Conservation (phyloP, 768 basidiomycete genomes). For the Boletus rex-veris region DNA sequence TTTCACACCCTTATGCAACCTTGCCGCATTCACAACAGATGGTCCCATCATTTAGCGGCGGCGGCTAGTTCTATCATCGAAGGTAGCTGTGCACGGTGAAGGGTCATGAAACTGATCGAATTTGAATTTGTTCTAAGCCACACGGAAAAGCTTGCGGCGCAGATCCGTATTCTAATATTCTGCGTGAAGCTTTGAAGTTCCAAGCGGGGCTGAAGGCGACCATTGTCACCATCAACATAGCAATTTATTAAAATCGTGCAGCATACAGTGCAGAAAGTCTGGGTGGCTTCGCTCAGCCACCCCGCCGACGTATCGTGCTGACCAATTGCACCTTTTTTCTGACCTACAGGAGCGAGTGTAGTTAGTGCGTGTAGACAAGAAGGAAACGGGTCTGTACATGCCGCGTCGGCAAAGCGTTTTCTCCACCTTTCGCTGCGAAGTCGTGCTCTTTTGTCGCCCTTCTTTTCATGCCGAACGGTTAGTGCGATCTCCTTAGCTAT, state of each 20-base stretch:
- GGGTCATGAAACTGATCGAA: slow-evolving; percentile 2
- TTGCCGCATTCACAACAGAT: slow-evolving; percentile 1
- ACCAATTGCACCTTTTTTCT: slow-evolving; percentile 81
- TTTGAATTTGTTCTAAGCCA: slow-evolving; percentile 2
- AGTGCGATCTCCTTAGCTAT: slow-evolving; percentile 49
- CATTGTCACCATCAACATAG: slow-evolving; percentile 4
- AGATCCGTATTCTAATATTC: slow-evolving; percentile 9
- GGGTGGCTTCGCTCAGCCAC: slow-evolving; percentile 42
- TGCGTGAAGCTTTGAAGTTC: slow-evolving; percentile 4
- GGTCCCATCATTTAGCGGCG: slow-evolving; percentile 1
- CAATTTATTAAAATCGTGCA: slow-evolving; percentile 3
- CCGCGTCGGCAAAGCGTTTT: slow-evolving; percentile 76
- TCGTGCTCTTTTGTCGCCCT: slow-evolving; percentile 73
- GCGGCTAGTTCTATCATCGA: slow-evolving; percentile 1
- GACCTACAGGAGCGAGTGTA: slow-evolving; percentile 48
- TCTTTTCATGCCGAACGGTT: slow-evolving; percentile 73
- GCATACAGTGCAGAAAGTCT: not conserved
- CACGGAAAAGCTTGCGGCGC: slow-evolving; percentile 8
- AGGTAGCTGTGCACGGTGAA: slow-evolving; percentile 16
- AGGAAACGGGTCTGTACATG: slow-evolving; percentile 31
- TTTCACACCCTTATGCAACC: slow-evolving; percentile 8
- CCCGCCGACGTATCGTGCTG: slow-evolving; percentile 71
- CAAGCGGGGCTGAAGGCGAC: slow-evolving; percentile 3
- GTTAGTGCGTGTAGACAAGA: slow-evolving; percentile 12
- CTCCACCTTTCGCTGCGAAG: slow-evolving; percentile 76